Evolutionary conservation across 2,329 filamentous ascomycete genomes (phyloP).

Genomic region (Neophaeococcomyces aloes): DNA sequence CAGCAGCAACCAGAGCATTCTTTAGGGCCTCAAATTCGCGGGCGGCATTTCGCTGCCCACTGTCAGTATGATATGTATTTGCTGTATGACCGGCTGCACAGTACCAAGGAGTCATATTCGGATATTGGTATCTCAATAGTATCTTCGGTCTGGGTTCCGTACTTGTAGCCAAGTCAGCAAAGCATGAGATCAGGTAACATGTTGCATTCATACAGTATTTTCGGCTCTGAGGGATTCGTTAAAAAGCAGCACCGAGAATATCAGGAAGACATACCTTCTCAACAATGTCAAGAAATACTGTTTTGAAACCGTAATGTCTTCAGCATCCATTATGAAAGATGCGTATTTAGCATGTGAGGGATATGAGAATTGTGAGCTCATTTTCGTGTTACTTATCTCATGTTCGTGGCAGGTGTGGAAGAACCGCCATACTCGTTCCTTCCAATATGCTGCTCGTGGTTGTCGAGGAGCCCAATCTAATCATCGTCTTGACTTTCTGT

Average conservation of each 20-base stretch:
- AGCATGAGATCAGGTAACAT: no score
- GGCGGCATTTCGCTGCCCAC: slow-evolving; percentile 1
- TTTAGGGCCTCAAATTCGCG: slow-evolving; percentile 9
- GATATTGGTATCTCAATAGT: background rate
- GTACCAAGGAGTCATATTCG: slow-evolving; percentile 4
- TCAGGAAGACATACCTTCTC: background rate
- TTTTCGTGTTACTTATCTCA: no score
- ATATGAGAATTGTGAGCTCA: background rate
- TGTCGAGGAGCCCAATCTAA: no score
- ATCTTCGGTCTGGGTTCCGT: no score
- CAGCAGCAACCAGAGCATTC: slow-evolving; percentile 13
- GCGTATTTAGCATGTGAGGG: background rate
- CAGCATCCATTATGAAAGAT: slow-evolving; percentile 1
- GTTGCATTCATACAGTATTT: background rate
- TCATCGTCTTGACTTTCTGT: no score
- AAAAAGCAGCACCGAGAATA: background rate
- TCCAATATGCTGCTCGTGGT: background rate
- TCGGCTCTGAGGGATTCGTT: background rate
- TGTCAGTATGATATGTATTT: background rate
- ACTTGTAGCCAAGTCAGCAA: no score
- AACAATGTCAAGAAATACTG: background rate
- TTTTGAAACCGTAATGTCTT: background rate
- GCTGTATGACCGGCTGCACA: background rate
- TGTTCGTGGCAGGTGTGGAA: background rate
- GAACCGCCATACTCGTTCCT: background rate